These are phyloP conservation scores for Aurinia saxatilis DNA, from an alignment of 345 rosid species.

Conservation along the genomic window DNA sequence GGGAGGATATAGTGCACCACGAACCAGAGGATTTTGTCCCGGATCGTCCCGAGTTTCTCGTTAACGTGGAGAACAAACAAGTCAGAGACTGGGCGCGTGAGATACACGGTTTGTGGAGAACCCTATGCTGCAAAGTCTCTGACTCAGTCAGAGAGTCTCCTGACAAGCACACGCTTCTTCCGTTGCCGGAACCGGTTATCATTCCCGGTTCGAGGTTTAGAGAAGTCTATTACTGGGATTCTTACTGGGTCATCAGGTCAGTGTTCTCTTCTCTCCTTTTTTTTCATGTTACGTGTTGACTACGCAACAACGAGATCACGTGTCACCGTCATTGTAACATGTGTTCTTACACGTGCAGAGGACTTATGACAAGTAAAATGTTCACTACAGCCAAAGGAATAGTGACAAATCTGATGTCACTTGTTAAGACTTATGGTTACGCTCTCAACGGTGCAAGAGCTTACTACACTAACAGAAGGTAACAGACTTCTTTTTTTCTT, in stretches of 20 bases:
- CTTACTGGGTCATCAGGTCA: conserved; percentile 87
- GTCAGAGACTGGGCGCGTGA: conserved; percentile 78
- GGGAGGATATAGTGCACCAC: conserved; percentile 44
- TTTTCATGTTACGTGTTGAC: conserved; percentile 9
- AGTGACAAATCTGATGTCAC: conserved; percentile 61
- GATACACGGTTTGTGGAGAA: conserved; percentile 80
- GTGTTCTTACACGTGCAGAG: conserved; percentile 43
- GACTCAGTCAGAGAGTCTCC: conserved; percentile 41
- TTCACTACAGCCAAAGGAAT: conserved; percentile 62
- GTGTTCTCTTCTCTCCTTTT: not conserved
- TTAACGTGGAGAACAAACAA: conserved; percentile 48
- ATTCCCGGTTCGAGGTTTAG: conserved; percentile 84
- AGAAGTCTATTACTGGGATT: conserved; percentile 97
- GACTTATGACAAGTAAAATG: conserved; percentile 86
- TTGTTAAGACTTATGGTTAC: conserved; percentile 60
- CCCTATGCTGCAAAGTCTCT: conserved; percentile 53
- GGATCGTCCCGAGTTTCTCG: conserved; percentile 63
- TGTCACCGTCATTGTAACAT: not conserved
- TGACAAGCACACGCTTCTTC: conserved; percentile 66
- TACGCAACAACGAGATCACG: not conserved
- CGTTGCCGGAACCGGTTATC: conserved; percentile 56
- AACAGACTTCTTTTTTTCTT: not conserved
- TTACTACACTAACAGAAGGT: conserved; percentile 89
- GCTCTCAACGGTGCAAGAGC: conserved; percentile 75
- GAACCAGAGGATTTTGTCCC: conserved; percentile 56